Evolutionary conservation across 768 basidiomycete species (phyloP).

Genomic region (Termitomyces sp.): DNA sequence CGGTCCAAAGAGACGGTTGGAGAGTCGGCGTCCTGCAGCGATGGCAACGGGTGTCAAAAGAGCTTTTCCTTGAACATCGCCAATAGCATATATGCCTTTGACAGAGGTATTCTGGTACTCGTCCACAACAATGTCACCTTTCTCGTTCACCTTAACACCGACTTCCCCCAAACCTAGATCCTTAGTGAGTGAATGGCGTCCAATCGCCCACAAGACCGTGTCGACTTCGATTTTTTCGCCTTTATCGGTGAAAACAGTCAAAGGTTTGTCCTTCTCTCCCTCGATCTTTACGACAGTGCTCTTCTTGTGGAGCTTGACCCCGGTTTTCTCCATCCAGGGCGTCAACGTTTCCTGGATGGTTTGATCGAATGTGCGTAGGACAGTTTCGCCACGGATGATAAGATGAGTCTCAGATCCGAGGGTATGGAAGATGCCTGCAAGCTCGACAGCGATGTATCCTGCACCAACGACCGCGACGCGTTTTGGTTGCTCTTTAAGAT

Average conservation of each 20-base stretch:
- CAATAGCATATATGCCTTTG: constrained; percentile 72
- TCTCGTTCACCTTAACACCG: constrained; percentile 69
- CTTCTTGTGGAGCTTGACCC: constrained; percentile 81
- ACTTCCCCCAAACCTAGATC: constrained; percentile 72
- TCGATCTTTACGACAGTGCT: constrained; percentile 74
- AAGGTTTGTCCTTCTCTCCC: constrained; percentile 61
- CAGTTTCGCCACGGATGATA: constrained; percentile 84
- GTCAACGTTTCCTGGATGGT: constrained; percentile 78
- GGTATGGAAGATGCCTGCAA: constrained; percentile 90
- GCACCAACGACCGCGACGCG: constrained; percentile 94
- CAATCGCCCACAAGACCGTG: constrained; percentile 90
- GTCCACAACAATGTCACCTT: constrained; percentile 86
- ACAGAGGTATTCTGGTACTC: constrained; percentile 85
- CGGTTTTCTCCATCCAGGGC: constrained; percentile 91
- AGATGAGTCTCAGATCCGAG: constrained; percentile 91
- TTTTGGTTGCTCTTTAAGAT: constrained; percentile 83
- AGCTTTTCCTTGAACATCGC: constrained; percentile 91
- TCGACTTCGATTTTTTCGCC: constrained; percentile 85
- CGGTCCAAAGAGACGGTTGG: constrained; percentile 88
- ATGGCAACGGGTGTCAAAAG: constrained; percentile 96
- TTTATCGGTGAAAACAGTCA: constrained; percentile 72
- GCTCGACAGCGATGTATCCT: constrained; percentile 96
- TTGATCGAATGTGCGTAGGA: constrained; percentile 92
- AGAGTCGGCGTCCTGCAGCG: constrained; percentile 85
- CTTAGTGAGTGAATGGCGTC: constrained; percentile 77